Base-by-base conservation (phyloP, 371 early-diverging fungal genomes). In the Saksenaea vasiformis region DNA sequence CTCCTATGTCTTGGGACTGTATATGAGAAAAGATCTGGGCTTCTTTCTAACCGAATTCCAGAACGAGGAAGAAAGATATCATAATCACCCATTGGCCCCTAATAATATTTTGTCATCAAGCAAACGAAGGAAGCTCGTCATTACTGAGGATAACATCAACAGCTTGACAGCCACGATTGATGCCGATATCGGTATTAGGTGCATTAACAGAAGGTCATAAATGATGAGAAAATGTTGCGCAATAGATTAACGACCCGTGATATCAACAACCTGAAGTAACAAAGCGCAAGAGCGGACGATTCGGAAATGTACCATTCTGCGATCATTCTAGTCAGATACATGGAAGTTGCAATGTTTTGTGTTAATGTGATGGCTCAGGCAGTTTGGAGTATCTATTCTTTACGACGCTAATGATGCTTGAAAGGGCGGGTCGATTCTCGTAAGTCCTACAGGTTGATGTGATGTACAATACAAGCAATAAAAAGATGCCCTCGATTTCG, bases 381-480 rank as follows among this genome's bases (percentile, higher is more conserved):
- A 8, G 47, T 47, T 19, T 47, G 1, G 1, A 47, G 47, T 19
- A 19, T 19, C 19, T 47, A 19, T 64, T 56, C 43, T 64, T 51
- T 58, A 53, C 57, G 9, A 51, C 56, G n/a, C 2, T n/a, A 35
- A 31, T 22, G 3, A 39, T 54, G 4, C 51, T 58, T 35, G 14
- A 43, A 3, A n/a, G 35, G 0, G 59, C 58, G 3, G 27, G 38
- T 26, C 31, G 53, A 24, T 58, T 64, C 22, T 36, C 34, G 4
- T 58, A 58, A 36, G 24, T 27, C 8, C 19, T 64, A 17, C 8
- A 28, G 4, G 26, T 64, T 43, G 64, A 64, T 58, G 64, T 54
- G n/a, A 58, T 54, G 2, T 64, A 64, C 31, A 58, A 58, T 26
- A 58, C 64, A n/a, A 64, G 51, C 28, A 58, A 34, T 14, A 19